Base-by-base conservation (phyloP, 1,139 yeast species). In the Zygosaccharomyces sapae region DNA sequence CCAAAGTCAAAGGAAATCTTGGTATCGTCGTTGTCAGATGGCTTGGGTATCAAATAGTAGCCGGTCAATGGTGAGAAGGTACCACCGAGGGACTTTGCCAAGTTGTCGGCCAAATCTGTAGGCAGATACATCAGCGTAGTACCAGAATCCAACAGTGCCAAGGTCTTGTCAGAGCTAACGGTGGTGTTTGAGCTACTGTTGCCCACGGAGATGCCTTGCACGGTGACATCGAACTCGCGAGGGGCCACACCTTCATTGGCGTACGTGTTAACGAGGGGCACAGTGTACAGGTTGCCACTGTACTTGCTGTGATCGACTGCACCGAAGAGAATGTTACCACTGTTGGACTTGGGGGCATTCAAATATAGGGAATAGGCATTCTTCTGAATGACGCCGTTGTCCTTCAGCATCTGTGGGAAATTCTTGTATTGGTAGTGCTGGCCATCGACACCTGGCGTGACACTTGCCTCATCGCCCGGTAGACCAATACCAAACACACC, bases 401-500 rank as follows among this genome's bases (percentile, higher is more conserved):
- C 50, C 18, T 70, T 75, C 68, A 85, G 66, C 50, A 75, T 74
- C 38, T 70, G 48, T 3, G 89, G 89, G 33, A 80, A 66, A 24
- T 47, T 47, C 20, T n/a, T 25, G 31, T 37, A 37, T 30, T 37
- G 40, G 20, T 37, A 37, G 29, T 37, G 40, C 2, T 37, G 6
- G 5, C 40, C 40, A 25, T 37, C 31, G 0, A 37, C 40, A 25
- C 40, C 40, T 12, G 44, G 22, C 7, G 40, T 37, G 20, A 37
- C 42, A n/a, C 13, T 39, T 13, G 42, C 42, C 19, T 39, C 42
- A 2, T 29, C 22, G 5, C 75, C 79, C 5, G 74, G 68, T 29
- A 80, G 72, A 7, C 86, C 86, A 53, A 83, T 76, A 40, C 88
- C 89, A 41, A 81, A 68, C 30, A 83, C 84, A 50, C 85, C 84